These are phyloP conservation scores for Macrolepiota fuliginosa DNA, from an alignment of 768 basidiomycete genomes.

Conservation along the genomic window DNA sequence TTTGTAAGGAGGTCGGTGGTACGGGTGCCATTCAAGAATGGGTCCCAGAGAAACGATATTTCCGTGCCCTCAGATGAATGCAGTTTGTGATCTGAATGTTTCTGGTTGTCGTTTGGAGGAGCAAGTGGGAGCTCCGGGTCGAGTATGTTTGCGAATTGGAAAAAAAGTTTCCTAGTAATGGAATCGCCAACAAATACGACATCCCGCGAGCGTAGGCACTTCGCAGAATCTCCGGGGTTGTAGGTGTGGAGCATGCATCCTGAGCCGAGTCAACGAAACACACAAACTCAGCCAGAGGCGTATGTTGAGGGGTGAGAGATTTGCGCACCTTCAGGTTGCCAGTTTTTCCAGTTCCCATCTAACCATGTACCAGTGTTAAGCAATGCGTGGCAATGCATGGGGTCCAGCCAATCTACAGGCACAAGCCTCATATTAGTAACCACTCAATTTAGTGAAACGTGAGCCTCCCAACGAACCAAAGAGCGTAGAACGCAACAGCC, in stretches of 20 bases:
- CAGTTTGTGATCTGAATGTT: slow-evolving; percentile 65
- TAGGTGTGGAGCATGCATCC: slow-evolving; percentile 82
- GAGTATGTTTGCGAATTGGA: slow-evolving; percentile 60
- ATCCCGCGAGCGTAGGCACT: slow-evolving; percentile 56
- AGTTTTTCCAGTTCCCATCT: slow-evolving; percentile 61
- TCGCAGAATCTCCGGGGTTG: slow-evolving; percentile 45
- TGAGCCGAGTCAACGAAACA: slow-evolving; percentile 24
- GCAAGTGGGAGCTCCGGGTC: slow-evolving; percentile 54
- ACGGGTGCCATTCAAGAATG: slow-evolving; percentile 73
- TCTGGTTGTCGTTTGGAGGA: slow-evolving; percentile 54
- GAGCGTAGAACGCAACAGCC: slow-evolving; percentile 39
- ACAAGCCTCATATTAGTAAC: background rate
- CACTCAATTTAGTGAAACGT: background rate
- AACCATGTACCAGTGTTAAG: slow-evolving; percentile 78
- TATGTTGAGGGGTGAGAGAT: background rate
- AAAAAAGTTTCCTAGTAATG: slow-evolving; percentile 76
- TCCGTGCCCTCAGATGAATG: slow-evolving; percentile 42
- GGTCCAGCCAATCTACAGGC: slow-evolving; percentile 64
- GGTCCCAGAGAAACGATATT: slow-evolving; percentile 80
- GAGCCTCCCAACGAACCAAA: slow-evolving; percentile 34
- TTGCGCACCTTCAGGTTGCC: slow-evolving; percentile 83
- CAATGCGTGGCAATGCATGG: slow-evolving; percentile 68
- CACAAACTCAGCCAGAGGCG: background rate
- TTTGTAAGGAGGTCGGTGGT: slow-evolving; percentile 41
- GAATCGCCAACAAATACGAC: slow-evolving; percentile 87